Percentiles rank a stretch among this genome's conserved stretches.
Conservation (phyloP, 2,329 filamentous ascomycete genomes). For the Escovopsis sp. region DNA sequence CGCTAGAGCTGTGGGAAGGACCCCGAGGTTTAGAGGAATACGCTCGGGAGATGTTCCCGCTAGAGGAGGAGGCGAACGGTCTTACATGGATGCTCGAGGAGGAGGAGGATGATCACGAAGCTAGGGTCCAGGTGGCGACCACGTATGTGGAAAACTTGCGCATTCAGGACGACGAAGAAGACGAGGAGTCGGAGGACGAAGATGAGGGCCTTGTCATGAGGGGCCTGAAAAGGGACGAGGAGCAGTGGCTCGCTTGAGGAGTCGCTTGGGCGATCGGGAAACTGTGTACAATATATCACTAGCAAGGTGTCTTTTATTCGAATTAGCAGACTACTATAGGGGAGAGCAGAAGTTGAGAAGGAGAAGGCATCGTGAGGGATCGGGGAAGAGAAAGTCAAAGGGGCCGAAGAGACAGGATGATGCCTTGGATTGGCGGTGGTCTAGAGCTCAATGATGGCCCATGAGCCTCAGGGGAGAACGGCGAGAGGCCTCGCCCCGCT, state of each 20-base stretch:
- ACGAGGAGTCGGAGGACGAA: conserved; percentile 33
- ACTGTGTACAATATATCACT: conserved; percentile 23
- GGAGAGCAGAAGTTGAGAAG: conserved; percentile 41
- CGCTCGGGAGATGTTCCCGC: conserved; percentile 79
- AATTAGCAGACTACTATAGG: too few species aligned
- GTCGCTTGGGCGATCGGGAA: conserved; percentile 6
- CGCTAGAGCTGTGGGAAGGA: conserved; percentile 78
- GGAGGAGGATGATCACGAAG: conserved; percentile 24
- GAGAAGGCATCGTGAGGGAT: too few species aligned
- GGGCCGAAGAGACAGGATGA: too few species aligned
- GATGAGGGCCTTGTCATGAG: conserved; percentile 45
- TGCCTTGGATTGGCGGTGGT: too few species aligned
- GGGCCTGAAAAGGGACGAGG: conserved; percentile 39
- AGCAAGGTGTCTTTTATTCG: too few species aligned
- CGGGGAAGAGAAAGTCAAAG: too few species aligned
- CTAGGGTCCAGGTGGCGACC: conserved; percentile 19
- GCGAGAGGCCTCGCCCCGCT: conserved; percentile 19
- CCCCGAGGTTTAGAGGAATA: conserved; percentile 87
- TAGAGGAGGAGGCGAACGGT: conserved; percentile 90
- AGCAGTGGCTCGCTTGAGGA: conserved; percentile 40
- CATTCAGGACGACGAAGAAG: conserved; percentile 26
- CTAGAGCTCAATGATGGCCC: too few species aligned
- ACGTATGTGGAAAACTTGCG: conserved; percentile 23
- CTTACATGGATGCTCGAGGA: conserved; percentile 74
- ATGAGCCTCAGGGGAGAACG: too few species aligned